Evolutionary conservation across 495 filamentous ascomycete genomes (phyloP).

Genomic region (Penicillium ucsense): DNA sequence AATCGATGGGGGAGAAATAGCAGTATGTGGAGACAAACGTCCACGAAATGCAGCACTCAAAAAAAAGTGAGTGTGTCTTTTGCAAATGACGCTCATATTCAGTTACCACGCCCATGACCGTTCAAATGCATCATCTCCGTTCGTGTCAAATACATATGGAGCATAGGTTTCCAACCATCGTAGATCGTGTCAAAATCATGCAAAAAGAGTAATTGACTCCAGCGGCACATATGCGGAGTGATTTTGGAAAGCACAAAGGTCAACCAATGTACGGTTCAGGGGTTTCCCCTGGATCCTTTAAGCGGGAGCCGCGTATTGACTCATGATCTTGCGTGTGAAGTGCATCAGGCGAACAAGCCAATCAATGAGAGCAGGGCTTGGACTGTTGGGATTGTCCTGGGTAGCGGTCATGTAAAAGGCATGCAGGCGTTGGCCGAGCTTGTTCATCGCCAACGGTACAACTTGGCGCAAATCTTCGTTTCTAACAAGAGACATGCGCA

Average conservation of each 20-base stretch:
- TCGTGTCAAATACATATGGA: background rate
- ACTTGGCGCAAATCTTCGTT: constrained; percentile 57
- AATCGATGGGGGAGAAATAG: too few relatives aligned
- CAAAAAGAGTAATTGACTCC: constrained; percentile 7
- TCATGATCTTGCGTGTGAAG: constrained; percentile 43
- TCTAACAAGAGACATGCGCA: constrained; percentile 25
- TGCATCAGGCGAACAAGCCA: constrained; percentile 41
- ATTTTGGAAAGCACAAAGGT: background rate
- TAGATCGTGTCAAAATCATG: constrained; percentile 13
- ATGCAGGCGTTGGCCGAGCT: constrained; percentile 62
- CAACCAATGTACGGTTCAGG: background rate
- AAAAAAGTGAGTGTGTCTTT: too few relatives aligned
- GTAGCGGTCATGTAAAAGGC: constrained; percentile 59
- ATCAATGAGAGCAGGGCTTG: constrained; percentile 31
- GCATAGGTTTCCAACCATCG: background rate
- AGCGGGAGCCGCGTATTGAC: background rate
- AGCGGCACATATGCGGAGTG: background rate
- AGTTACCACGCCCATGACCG: background rate
- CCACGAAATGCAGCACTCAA: too few relatives aligned
- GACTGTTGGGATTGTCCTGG: constrained; percentile 53
- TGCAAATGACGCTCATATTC: too few relatives aligned
- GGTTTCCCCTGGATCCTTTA: background rate
- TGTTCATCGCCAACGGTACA: constrained; percentile 51
- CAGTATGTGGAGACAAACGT: too few relatives aligned
- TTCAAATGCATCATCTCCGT: background rate